Conservation (phyloP, 2,329 filamentous ascomycete genomes). For the Aspergillus flavus region DNA sequence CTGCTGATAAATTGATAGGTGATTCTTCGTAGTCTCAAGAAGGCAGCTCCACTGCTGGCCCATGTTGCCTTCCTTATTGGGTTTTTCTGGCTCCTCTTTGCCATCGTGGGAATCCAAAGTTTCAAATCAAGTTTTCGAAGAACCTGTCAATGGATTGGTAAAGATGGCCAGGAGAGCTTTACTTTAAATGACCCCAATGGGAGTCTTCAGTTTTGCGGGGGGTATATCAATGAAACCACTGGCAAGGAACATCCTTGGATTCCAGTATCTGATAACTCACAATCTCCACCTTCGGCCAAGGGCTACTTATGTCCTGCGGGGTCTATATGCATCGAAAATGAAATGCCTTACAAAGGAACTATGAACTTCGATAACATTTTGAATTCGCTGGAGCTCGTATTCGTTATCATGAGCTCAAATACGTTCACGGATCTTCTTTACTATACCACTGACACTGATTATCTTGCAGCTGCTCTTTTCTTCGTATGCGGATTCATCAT, state of each 20-base stretch:
- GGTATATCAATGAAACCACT: constrained; percentile 67
- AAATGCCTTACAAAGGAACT: constrained; percentile 80
- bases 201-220: constrained; percentile 79
- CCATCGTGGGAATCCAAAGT: constrained; percentile 93
- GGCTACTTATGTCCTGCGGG: constrained; percentile 85
- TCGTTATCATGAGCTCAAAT: constrained; percentile 98
- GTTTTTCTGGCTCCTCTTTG: constrained; percentile 98
- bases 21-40: constrained; percentile 92
- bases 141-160: constrained; percentile 77
- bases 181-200: constrained; percentile 56
- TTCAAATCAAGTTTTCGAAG: constrained; percentile 84
- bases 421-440: constrained; percentile 96
- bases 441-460: constrained; percentile 88
- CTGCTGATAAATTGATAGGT: constrained; percentile 57
- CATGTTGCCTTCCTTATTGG: constrained; percentile 92
- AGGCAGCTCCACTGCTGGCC: constrained; percentile 85
- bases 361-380: constrained; percentile 94
- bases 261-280: constrained; percentile 54
- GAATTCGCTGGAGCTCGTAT: constrained; percentile 89
- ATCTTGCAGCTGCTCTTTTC: constrained; percentile 80
- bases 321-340: constrained; percentile 78
- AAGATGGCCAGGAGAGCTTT: constrained; percentile 46
- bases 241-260: constrained; percentile 69
- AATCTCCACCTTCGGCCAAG: constrained; percentile 60
- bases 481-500: constrained; percentile 76